A percentile compares a stretch with the other conserved stretches of the same genome.
phyloP scores from a whole-genome alignment of 345 rosid genomes.

The Zanthoxylum bungeanum region DNA sequence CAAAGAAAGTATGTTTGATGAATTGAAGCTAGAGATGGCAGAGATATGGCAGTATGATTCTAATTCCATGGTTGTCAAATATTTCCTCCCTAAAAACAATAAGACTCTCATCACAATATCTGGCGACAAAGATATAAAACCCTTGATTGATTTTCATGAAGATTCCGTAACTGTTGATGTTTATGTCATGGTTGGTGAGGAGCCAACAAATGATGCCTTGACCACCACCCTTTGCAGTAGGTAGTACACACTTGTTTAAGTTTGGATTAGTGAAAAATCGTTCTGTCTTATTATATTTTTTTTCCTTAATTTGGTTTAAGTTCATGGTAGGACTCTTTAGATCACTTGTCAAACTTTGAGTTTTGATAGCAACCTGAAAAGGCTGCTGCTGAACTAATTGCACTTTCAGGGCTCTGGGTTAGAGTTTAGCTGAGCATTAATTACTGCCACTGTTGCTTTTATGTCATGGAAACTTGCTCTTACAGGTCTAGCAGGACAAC shows the following conservation, averaged over 20 bases:
- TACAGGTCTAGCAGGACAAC: conserved; percentile 30
- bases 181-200: conserved; percentile 23
- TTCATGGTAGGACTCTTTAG: neutral
- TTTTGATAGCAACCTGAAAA: conserved; percentile 9
- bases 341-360: neutral
- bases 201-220: conserved; percentile 8
- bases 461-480: conserved; percentile 4
- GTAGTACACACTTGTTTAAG: conserved; percentile 17
- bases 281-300: neutral
- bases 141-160: conserved; percentile 45
- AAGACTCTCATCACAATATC: conserved; percentile 42
- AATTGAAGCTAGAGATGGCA: conserved; percentile 46
- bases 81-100: conserved; percentile 51
- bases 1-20: conserved; percentile 40
- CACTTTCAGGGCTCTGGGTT: neutral
- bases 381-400: conserved; percentile 8
- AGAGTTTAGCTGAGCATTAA: neutral
- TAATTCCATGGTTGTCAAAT: conserved; percentile 38
- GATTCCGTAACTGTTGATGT: conserved; percentile 45
- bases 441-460: neutral
- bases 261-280: neutral
- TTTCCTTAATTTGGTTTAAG: neutral
- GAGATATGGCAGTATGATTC: conserved; percentile 42
- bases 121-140: conserved; percentile 41
- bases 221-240: conserved; percentile 17